phyloP scores from a whole-genome alignment of 2,329 filamentous ascomycete genomes.

The Sarocladium brachiariae region DNA sequence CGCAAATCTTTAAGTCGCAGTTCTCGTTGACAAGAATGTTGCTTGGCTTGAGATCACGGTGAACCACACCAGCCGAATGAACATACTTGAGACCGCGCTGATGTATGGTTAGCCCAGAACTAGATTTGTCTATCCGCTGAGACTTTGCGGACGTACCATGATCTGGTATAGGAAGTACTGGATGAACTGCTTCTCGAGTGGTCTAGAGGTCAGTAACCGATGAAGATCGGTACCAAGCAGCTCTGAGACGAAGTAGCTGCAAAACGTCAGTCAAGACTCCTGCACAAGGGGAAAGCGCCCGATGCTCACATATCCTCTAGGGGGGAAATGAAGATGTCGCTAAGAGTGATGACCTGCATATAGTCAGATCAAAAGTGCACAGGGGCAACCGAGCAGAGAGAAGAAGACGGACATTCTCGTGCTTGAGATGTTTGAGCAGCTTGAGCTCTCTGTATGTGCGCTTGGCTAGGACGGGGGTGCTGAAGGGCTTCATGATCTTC shows the following conservation, averaged over 20 bases:
- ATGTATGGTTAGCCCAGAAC: conserved; percentile 13
- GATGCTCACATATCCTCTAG: conserved; percentile 86
- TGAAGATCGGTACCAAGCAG: conserved; percentile 95
- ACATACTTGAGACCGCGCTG: conserved; percentile 98
- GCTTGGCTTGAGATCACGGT: conserved; percentile 95
- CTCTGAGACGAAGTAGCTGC: conserved; percentile 95
- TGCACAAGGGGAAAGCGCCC: conserved; percentile 12
- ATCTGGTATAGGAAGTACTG: conserved; percentile 99
- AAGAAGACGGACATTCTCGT: conserved; percentile 71
- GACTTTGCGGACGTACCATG: conserved; percentile 55
- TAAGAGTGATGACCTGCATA: conserved; percentile 83
- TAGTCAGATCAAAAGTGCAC: background rate
- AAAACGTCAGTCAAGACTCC: conserved; percentile 12
- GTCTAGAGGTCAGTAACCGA: conserved; percentile 86
- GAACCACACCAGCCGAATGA: conserved; percentile 94
- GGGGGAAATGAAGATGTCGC: conserved; percentile 99
- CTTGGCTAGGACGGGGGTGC: conserved; percentile 96
- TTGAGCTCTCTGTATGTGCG: conserved; percentile 96
- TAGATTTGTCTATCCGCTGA: background rate
- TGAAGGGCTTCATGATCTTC: conserved; percentile 99
- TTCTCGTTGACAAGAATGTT: conserved; percentile 99
- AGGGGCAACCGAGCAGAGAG: conserved; percentile 11
- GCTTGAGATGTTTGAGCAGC: conserved; percentile 89
- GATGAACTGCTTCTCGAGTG: conserved; percentile 98
- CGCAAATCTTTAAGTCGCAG: conserved; percentile 98